Conservation (phyloP, 2,329 filamentous ascomycete genomes). For the Neonectria coccinea region DNA sequence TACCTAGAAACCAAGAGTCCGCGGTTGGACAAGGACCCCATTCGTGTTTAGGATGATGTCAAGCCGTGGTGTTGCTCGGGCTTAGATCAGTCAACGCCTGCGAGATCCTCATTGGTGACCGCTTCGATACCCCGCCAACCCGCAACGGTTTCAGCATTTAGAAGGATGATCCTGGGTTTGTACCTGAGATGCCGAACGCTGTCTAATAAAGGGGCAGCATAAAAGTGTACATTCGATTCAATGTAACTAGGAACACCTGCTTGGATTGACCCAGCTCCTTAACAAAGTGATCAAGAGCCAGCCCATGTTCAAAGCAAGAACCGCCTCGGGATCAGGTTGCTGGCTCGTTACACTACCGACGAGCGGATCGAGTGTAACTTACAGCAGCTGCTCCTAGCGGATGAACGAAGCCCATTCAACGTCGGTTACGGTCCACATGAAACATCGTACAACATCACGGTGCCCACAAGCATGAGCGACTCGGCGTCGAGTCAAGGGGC, state of each 20-base stretch:
- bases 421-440: background rate
- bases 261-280: background rate
- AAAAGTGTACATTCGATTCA: background rate
- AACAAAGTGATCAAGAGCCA: background rate
- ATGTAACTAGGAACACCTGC: background rate
- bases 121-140: background rate
- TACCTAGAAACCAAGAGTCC: background rate
- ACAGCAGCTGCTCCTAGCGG: background rate
- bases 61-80: background rate
- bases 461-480: background rate
- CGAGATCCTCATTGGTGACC: background rate
- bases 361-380: background rate
- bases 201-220: background rate
- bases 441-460: constrained; percentile 2
- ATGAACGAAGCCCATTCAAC: background rate
- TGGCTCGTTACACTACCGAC: background rate
- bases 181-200: background rate
- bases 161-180: background rate
- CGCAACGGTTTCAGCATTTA: background rate
- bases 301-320: background rate
- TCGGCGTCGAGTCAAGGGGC: background rate
- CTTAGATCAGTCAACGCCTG: background rate
- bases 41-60: background rate
- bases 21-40: background rate
- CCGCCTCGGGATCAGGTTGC: background rate